Conservation (phyloP, 257 asterid genomes). For the Eucommia ulmoides region DNA sequence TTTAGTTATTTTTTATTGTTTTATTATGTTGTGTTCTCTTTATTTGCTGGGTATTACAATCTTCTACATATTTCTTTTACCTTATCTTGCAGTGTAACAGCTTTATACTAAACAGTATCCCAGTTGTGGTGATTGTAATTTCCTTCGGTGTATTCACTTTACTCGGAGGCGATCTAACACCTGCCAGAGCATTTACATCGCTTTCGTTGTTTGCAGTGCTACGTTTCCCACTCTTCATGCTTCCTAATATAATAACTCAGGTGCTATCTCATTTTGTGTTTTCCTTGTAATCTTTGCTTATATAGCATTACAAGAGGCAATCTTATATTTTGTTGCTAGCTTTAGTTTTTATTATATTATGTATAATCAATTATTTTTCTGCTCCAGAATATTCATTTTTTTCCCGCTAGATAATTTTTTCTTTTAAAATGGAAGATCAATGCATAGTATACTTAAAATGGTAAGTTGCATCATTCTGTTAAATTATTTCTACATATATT, state of each 20-base stretch:
- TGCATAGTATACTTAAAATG: no score
- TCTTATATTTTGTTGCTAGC: background rate
- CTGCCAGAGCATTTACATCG: slow-evolving; percentile 83
- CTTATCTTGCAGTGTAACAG: slow-evolving; percentile 57
- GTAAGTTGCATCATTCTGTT: no score
- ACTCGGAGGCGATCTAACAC: slow-evolving; percentile 80
- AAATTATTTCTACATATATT: no score
- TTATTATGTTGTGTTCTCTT: no score
- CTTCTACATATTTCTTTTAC: slow-evolving; percentile 2
- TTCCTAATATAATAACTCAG: slow-evolving; percentile 85
- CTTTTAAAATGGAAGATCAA: no score
- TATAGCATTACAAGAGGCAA: no score
- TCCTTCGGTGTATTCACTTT: slow-evolving; percentile 75
- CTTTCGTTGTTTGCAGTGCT: slow-evolving; percentile 73
- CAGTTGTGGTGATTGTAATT: slow-evolving; percentile 73
- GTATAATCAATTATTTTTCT: no score
- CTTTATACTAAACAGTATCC: slow-evolving; percentile 70
- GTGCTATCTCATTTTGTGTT: slow-evolving; percentile 21
- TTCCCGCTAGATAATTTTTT: background rate
- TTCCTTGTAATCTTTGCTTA: background rate
- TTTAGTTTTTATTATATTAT: background rate
- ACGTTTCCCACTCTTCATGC: slow-evolving; percentile 66
- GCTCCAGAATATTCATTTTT: no score
- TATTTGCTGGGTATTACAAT: no score
- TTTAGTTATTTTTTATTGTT: no score